Evolutionary conservation across 768 basidiomycete genomes (phyloP), one percentile per base, ranked within the genome.

Genomic region (Gloeostereum incarnatum): DNA sequence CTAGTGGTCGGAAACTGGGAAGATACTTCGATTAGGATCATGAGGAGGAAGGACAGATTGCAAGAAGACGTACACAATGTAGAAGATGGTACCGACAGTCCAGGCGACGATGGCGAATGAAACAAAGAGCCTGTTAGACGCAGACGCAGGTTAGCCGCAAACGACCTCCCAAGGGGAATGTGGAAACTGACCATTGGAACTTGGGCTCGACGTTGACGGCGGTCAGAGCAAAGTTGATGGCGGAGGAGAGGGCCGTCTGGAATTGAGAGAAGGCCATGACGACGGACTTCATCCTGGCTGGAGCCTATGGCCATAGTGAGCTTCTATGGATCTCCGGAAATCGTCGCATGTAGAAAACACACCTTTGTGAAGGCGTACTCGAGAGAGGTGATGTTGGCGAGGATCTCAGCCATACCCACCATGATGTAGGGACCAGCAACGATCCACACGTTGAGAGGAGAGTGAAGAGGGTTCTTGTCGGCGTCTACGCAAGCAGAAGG

Each of bases 381-480:
- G 39, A 76, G 59, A 5, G 65, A 66, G n/a, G 74, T 77, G 56
- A 76, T 73, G 16, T 66, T 70, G 0, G 75, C 71, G 52, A 75
- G 73, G 46, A 68, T 68, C 55, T 78, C 74, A 11, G 69, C 52
- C 43, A 78, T 61, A 11, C 63, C 76, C 49, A 78, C 69, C 21
- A 78, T 64, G 43, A 74, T 65, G 53, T 75, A 75, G 0, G 33
- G 19, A 18, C 81, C 82, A 8, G 75, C 68, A 49, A 85, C 82
- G 35, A 77, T 77, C 84, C 84, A 86, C 8, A 87, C 81, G 42
- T 77, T 82, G n/a, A 86, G 55, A 5, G 75, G 69, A 3, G 81
- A 78, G 18, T 74, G 71, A n/a, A 67, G n/a, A 53, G 76, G 53
- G 51, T 75, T 41, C 56, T 72, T 67, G 46, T 47, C 10, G 0